These are phyloP conservation scores for Kodamaea plutei DNA, from an alignment of 1,139 yeast species.

Conservation along the genomic window DNA sequence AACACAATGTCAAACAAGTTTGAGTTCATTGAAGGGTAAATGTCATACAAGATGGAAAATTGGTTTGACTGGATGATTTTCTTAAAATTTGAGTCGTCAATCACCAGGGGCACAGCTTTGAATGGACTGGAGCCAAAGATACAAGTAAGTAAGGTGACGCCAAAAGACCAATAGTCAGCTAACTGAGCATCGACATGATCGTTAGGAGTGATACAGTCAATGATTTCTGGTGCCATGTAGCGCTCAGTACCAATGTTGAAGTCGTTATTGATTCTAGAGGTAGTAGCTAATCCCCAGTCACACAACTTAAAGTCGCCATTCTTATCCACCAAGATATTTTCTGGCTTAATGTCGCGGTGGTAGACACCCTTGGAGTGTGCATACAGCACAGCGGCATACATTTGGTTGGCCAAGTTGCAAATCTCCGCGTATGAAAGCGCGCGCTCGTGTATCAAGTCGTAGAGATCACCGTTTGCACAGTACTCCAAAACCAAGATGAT, in stretches of 20 bases:
- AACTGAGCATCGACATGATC: conserved; percentile 27
- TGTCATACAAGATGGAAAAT: conserved; percentile 35
- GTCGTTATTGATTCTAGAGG: conserved; percentile 30
- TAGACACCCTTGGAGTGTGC: conserved; percentile 43
- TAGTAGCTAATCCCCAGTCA: conserved; percentile 56
- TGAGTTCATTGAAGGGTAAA: conserved; percentile 38
- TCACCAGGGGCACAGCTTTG: conserved; percentile 24
- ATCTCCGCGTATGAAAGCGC: conserved; percentile 12
- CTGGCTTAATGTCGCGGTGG: conserved; percentile 56
- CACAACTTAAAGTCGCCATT: conserved; percentile 45
- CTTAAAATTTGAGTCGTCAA: conserved; percentile 34
- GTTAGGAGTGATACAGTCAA: conserved; percentile 20
- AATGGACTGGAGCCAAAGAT: conserved; percentile 48
- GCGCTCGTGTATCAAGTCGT: conserved; percentile 36
- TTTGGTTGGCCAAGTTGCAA: conserved; percentile 26
- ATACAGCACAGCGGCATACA: conserved; percentile 35
- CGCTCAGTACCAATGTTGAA: conserved; percentile 55
- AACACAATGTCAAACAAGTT: conserved; percentile 33
- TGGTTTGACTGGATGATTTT: conserved; percentile 34
- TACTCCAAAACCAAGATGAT: conserved; percentile 47
- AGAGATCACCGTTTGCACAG: conserved; percentile 48
- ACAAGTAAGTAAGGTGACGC: conserved; percentile 41
- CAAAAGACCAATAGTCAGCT: conserved; percentile 40
- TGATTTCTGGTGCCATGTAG: conserved; percentile 53
- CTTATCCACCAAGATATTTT: conserved; percentile 42